Evolutionary conservation across 805 yeast genomes (phyloP).

Genomic region (Wickerhamiella vanderwaltii): DNA sequence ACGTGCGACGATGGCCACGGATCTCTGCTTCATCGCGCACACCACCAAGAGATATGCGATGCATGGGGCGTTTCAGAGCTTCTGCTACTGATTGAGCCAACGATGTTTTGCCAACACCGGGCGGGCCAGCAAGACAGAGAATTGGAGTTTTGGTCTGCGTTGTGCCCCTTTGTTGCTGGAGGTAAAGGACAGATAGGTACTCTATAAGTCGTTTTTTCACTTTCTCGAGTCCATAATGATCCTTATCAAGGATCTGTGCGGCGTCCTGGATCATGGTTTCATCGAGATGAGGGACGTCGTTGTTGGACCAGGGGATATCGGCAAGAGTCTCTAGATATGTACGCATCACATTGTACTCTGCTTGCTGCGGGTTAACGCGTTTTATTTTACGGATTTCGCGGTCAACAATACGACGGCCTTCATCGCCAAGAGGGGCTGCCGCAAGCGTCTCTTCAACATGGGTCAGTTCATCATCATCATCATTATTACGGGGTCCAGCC

Average conservation of each 20-base stretch:
- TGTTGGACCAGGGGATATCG: constrained; percentile 31
- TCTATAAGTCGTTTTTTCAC: constrained; percentile 69
- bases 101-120: constrained; percentile 88
- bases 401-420: constrained; percentile 28
- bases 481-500: constrained; percentile 13
- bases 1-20: constrained; percentile 82
- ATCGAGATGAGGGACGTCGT: constrained; percentile 16
- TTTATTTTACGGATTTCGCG: constrained; percentile 30
- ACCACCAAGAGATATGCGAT: constrained; percentile 76
- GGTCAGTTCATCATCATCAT: constrained; percentile 29
- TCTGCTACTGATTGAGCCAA: constrained; percentile 71
- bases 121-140: constrained; percentile 75
- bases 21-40: constrained; percentile 80
- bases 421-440: constrained; percentile 22
- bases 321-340: constrained; percentile 31
- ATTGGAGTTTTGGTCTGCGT: constrained; percentile 46
- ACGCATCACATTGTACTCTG: constrained; percentile 33
- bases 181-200: constrained; percentile 64
- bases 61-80: constrained; percentile 61
- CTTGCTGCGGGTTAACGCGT: constrained; percentile 32
- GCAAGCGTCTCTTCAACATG: constrained; percentile 24
- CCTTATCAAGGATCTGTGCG: constrained; percentile 48
- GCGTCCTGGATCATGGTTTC: constrained; percentile 39
- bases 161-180: constrained; percentile 28
- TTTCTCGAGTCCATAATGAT: constrained; percentile 63